These are phyloP conservation scores for Starmerella etchellsii DNA, from an alignment of 805 yeast species.

Conservation along the genomic window DNA sequence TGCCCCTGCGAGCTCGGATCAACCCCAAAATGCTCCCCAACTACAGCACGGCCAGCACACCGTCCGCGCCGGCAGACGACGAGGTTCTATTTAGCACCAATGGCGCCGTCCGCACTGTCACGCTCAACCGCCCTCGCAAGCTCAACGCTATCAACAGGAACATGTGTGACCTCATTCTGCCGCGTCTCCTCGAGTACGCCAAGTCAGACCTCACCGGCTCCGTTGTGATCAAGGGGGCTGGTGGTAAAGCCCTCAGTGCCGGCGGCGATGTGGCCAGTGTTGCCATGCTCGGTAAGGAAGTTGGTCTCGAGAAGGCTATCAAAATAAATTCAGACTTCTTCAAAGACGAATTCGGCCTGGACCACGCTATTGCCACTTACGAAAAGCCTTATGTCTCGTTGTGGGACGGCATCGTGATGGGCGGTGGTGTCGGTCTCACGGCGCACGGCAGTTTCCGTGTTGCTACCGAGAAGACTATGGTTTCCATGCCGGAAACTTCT, in stretches of 20 bases:
- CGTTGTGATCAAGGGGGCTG: conserved; percentile 52
- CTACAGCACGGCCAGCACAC: conserved; percentile 11
- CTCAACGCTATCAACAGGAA: conserved; percentile 70
- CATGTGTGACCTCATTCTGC: conserved; percentile 61
- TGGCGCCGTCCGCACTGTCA: conserved; percentile 56
- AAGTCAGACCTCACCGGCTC: conserved; percentile 53
- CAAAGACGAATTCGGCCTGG: conserved; percentile 65
- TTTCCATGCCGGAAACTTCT: conserved; percentile 97
- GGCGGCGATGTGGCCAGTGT: conserved; percentile 91
- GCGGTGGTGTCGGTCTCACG: conserved; percentile 91
- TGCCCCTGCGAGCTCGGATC: conserved; percentile 29
- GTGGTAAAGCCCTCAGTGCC: conserved; percentile 68
- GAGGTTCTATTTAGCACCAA: conserved; percentile 54
- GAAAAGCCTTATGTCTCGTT: conserved; percentile 76
- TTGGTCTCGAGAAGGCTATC: conserved; percentile 35
- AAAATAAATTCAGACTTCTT: conserved; percentile 52
- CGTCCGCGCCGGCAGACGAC: conserved; percentile 18
- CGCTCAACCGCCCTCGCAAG: conserved; percentile 68
- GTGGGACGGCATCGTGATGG: conserved; percentile 91
- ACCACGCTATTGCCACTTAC: conserved; percentile 68
- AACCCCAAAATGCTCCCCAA: conserved; percentile 18
- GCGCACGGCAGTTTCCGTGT: conserved; percentile 86
- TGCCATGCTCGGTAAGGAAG: conserved; percentile 32
- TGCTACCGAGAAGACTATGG: conserved; percentile 79
- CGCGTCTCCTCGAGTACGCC: conserved; percentile 64